Evolutionary conservation across 179 eudicot genomes (phyloP).

Genomic region (Monotropa hypopitys): DNA sequence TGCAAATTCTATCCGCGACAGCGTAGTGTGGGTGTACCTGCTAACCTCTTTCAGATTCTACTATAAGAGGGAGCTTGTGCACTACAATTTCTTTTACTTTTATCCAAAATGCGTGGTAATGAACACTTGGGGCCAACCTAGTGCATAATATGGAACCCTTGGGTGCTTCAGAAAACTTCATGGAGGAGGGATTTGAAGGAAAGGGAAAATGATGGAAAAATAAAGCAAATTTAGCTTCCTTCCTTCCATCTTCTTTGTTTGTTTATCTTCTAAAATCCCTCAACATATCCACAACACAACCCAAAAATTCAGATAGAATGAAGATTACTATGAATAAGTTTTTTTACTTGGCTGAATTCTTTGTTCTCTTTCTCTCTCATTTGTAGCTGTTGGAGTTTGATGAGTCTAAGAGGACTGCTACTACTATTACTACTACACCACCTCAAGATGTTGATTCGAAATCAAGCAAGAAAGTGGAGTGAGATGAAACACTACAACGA

Average conservation of each 20-base stretch:
- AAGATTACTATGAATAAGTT: not conserved
- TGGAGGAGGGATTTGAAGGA: not conserved
- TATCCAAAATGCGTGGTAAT: not conserved
- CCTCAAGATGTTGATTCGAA: conserved; percentile 22
- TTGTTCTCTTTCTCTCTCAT: not conserved
- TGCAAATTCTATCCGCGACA: not conserved
- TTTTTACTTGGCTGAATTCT: not conserved
- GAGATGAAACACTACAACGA: not conserved
- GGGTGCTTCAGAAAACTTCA: not conserved
- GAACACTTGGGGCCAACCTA: not conserved
- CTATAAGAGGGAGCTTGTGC: no score
- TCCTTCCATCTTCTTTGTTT: no score
- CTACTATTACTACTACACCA: no score
- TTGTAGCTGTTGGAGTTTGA: conserved; percentile 75
- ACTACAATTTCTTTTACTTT: no score
- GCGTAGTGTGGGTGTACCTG: not conserved
- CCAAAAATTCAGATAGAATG: no score
- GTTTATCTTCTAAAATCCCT: not conserved
- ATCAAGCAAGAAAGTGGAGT: conserved; percentile 21
- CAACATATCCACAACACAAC: not conserved
- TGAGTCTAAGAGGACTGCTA: conserved; percentile 63
- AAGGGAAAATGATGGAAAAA: not conserved
- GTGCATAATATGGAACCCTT: not conserved
- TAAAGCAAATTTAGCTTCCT: not conserved
- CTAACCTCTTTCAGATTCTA: no score